A percentile compares a stretch with the other conserved stretches of the same genome.
phyloP scores from a whole-genome alignment of 176 grass and related monocot species.

The Canna indica region DNA sequence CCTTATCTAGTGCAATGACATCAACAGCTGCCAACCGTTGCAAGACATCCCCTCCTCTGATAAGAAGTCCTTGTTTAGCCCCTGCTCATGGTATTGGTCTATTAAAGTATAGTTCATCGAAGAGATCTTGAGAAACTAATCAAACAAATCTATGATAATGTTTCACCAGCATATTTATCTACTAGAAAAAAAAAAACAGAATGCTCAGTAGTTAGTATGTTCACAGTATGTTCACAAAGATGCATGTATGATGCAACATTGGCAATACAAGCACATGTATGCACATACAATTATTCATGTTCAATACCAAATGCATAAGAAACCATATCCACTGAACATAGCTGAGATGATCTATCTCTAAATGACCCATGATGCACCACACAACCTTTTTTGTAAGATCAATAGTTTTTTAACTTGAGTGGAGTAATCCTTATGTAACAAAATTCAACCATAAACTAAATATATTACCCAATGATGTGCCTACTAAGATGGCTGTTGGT shows the following conservation, averaged over 20 bases:
- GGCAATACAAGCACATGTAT: too few relatives aligned
- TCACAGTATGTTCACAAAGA: too few relatives aligned
- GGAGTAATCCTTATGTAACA: not conserved
- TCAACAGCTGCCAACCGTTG: conserved; percentile 72
- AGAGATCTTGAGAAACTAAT: not conserved
- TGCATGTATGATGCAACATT: too few relatives aligned
- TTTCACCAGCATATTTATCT: not conserved
- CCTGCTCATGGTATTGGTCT: conserved; percentile 40
- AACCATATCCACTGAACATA: too few relatives aligned
- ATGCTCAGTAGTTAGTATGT: not conserved
- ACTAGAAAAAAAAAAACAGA: not conserved
- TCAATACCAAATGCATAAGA: too few relatives aligned
- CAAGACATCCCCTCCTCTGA: conserved; percentile 95
- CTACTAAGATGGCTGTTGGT: conserved; percentile 92
- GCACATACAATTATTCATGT: too few relatives aligned
- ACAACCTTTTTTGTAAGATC: too few relatives aligned
- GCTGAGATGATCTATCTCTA: too few relatives aligned
- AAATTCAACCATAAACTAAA: conserved; percentile 2
- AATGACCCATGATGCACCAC: too few relatives aligned
- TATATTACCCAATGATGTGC: conserved; percentile 83
- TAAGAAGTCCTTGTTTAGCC: conserved; percentile 87
- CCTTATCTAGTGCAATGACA: conserved; percentile 81
- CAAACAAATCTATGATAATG: not conserved
- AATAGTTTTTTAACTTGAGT: not conserved
- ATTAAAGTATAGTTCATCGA: not conserved